These are phyloP conservation scores for Cladosporium sphaerospermum DNA, from an alignment of 2,329 filamentous ascomycete genomes.

Conservation along the genomic window DNA sequence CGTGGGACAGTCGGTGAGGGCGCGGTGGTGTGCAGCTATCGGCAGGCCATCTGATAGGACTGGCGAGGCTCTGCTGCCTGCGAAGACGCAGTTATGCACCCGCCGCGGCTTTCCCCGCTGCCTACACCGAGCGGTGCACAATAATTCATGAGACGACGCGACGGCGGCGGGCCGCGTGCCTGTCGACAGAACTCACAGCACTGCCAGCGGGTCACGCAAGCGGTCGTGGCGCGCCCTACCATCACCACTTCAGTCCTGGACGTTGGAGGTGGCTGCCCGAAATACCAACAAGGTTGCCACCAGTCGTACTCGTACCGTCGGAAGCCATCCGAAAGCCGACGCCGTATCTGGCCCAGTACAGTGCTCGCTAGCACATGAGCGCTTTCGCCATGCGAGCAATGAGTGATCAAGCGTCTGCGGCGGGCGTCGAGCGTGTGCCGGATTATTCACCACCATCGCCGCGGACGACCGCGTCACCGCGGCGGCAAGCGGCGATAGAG, in stretches of 20 bases:
- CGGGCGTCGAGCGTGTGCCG: neutral
- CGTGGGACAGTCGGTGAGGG: slow-evolving; percentile 4
- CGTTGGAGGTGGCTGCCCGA: neutral
- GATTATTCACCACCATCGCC: slow-evolving; percentile 5
- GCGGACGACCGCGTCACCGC: neutral
- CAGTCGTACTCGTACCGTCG: slow-evolving; percentile 2
- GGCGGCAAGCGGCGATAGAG: neutral
- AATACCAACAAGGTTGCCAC: neutral
- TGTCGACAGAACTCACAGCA: too few species aligned
- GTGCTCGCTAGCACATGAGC: too few species aligned
- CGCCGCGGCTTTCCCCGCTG: too few species aligned
- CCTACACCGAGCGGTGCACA: too few species aligned
- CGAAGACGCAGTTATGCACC: neutral
- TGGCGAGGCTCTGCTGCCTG: neutral
- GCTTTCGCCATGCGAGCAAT: neutral
- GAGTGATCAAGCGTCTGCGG: slow-evolving; percentile 4
- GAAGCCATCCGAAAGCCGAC: neutral
- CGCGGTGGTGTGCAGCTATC: slow-evolving; percentile 3
- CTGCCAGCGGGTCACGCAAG: too few species aligned
- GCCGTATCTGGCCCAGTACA: neutral
- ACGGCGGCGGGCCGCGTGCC: too few species aligned
- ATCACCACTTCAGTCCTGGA: too few species aligned
- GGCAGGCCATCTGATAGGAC: slow-evolving; percentile 4
- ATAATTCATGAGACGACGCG: too few species aligned
- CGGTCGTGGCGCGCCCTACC: too few species aligned